Percentiles rank a stretch among this genome's conserved stretches.
phyloP scores from a whole-genome alignment of 176 grass and related monocot genomes.

The Microstegium vimineum region DNA sequence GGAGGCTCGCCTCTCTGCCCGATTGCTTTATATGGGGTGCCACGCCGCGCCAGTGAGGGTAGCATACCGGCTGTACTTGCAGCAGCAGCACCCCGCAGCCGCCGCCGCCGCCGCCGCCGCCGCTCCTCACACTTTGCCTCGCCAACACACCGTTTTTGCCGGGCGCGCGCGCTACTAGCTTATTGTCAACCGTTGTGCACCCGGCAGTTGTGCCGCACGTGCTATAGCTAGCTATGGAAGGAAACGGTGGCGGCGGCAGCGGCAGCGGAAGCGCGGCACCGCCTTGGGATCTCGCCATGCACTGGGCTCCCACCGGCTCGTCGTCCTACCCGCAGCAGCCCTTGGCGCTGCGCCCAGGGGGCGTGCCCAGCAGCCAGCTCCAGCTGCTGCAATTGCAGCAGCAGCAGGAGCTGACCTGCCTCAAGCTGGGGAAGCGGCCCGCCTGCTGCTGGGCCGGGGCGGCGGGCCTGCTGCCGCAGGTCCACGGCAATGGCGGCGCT shows the following conservation, averaged over 20 bases:
- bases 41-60: background rate
- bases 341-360: background rate
- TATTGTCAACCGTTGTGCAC: too few species aligned
- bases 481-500: background rate
- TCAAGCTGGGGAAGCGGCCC: constrained; percentile 67
- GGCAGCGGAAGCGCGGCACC: constrained; percentile 2
- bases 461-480: background rate
- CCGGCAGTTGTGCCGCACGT: too few species aligned
- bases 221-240: constrained; percentile 31
- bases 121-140: background rate
- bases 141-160: background rate
- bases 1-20: constrained; percentile 17
- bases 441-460: constrained; percentile 15
- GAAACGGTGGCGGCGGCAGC: constrained; percentile 4
- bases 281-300: constrained; percentile 25
- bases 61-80: constrained; percentile 35
- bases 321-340: constrained; percentile 9
- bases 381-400: constrained; percentile 6
- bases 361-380: background rate
- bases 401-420: constrained; percentile 49
- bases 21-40: constrained; percentile 35
- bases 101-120: background rate
- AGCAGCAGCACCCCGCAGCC: background rate
- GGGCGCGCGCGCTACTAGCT: background rate
- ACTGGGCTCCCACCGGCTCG: constrained; percentile 22